Conservation (phyloP, 2,329 filamentous ascomycete species). For the Endoconidiophora laricicola region DNA sequence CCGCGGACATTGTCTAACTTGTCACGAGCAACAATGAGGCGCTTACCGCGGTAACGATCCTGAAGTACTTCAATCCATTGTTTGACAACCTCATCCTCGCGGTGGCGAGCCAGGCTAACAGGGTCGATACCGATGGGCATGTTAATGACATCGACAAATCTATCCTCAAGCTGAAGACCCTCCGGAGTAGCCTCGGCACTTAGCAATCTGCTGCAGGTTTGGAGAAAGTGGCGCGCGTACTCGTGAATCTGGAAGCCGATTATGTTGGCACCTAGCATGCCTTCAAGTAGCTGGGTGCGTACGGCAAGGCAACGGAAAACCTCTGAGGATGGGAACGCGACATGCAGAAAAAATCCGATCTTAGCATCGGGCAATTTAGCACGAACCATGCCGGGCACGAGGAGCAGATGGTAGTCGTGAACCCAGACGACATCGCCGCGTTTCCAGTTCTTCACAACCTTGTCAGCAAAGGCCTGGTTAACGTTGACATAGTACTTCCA, state of each 20-base stretch:
- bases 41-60: conserved; percentile 75
- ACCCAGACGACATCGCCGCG: conserved; percentile 86
- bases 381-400: conserved; percentile 79
- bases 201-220: conserved; percentile 83
- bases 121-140: conserved; percentile 87
- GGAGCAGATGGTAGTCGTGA: conserved; percentile 83
- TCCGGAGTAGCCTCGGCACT: conserved; percentile 80
- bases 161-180: conserved; percentile 78
- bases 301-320: conserved; percentile 85
- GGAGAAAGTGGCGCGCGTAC: conserved; percentile 84
- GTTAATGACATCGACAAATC: conserved; percentile 76
- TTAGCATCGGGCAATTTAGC: conserved; percentile 82
- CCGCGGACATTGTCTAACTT: conserved; percentile 88
- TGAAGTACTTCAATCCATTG: conserved; percentile 67
- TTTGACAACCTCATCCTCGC: conserved; percentile 54
- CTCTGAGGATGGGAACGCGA: conserved; percentile 89
- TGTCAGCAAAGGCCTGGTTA: conserved; percentile 85
- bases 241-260: conserved; percentile 89
- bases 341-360: conserved; percentile 91
- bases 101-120: conserved; percentile 51
- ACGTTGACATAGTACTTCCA: conserved; percentile 89
- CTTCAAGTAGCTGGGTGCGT: conserved; percentile 72
- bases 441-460: conserved; percentile 84
- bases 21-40: conserved; percentile 79
- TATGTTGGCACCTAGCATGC: conserved; percentile 83